A percentile compares a stretch with the other conserved stretches of the same genome.
These are phyloP conservation scores for Fusarium praegraminearum DNA, from an alignment of 2,329 filamentous ascomycete species.

Conservation along the genomic window DNA sequence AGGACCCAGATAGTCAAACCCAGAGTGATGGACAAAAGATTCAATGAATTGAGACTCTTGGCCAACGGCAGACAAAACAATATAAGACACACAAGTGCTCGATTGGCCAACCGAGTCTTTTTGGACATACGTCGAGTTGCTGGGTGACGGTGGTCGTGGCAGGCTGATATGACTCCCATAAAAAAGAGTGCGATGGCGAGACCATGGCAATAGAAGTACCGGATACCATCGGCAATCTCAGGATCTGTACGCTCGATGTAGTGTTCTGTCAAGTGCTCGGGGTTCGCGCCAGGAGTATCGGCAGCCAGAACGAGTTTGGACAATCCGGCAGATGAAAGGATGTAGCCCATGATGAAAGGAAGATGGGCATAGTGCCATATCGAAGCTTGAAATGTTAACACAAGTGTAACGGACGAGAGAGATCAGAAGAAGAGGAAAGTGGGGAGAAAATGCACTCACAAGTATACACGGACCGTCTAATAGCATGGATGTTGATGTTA, in stretches of 20 bases:
- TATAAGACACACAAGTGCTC: conserved; percentile 62
- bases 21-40: conserved; percentile 60
- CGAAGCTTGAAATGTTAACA: conserved; percentile 53
- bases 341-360: conserved; percentile 72
- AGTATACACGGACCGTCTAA: conserved; percentile 62
- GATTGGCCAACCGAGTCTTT: conserved; percentile 62
- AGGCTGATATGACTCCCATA: conserved; percentile 66
- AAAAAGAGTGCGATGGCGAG: conserved; percentile 66
- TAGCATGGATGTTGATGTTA: conserved; percentile 70
- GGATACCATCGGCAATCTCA: conserved; percentile 64
- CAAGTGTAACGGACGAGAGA: not conserved
- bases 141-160: conserved; percentile 67
- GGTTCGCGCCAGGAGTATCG: conserved; percentile 62
- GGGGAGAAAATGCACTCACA: conserved; percentile 49
- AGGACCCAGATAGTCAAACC: conserved; percentile 60
- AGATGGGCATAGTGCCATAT: conserved; percentile 69
- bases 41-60: conserved; percentile 58
- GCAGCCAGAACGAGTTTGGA: conserved; percentile 69
- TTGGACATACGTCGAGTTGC: conserved; percentile 63
- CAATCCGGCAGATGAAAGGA: conserved; percentile 69
- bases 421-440: not conserved
- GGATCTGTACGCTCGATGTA: conserved; percentile 63
- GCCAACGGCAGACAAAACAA: conserved; percentile 68
- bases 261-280: conserved; percentile 62
- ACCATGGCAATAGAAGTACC: conserved; percentile 74